Evolutionary conservation across 352 stramenopile genomes (phyloP).

Genomic region (Thalassiosira exigua): DNA sequence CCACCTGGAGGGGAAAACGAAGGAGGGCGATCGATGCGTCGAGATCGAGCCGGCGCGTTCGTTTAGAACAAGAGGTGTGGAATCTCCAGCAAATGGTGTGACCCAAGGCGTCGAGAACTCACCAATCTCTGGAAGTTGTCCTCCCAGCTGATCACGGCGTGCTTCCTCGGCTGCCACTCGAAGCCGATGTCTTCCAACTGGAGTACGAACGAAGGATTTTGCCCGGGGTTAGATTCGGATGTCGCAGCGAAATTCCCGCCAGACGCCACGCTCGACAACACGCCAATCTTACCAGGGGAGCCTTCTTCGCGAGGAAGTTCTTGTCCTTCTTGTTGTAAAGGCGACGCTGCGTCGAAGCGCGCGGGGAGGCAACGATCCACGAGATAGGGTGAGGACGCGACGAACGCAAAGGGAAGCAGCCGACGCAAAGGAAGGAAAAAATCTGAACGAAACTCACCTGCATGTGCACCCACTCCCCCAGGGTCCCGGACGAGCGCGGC

Average conservation of each 20-base stretch:
- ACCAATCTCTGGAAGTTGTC: constrained; percentile 44
- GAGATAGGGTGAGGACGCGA: too few species aligned
- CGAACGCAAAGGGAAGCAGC: too few species aligned
- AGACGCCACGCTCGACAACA: constrained; percentile 1
- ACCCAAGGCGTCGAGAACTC: constrained; percentile 16
- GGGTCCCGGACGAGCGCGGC: constrained; percentile 17
- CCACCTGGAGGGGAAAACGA: constrained; percentile 7
- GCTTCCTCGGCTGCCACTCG: constrained; percentile 36
- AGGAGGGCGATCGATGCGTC: neutral
- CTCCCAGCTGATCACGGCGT: constrained; percentile 35
- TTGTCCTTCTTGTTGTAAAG: constrained; percentile 55
- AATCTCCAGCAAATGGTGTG: neutral
- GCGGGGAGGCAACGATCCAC: too few species aligned
- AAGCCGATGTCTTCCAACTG: constrained; percentile 38
- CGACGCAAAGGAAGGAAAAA: too few species aligned
- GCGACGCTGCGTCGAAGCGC: constrained; percentile 33
- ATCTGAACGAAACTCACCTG: too few species aligned
- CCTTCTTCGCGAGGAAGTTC: constrained; percentile 38
- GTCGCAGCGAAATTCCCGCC: neutral
- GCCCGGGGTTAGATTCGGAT: neutral
- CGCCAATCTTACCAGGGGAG: constrained; percentile 5
- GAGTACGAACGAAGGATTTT: neutral
- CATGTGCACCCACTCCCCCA: constrained; percentile 60
- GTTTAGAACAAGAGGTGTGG: neutral
- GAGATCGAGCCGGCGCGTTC: neutral